Conservation (phyloP, 2,329 filamentous ascomycete species). For the Penicillium sp. region DNA sequence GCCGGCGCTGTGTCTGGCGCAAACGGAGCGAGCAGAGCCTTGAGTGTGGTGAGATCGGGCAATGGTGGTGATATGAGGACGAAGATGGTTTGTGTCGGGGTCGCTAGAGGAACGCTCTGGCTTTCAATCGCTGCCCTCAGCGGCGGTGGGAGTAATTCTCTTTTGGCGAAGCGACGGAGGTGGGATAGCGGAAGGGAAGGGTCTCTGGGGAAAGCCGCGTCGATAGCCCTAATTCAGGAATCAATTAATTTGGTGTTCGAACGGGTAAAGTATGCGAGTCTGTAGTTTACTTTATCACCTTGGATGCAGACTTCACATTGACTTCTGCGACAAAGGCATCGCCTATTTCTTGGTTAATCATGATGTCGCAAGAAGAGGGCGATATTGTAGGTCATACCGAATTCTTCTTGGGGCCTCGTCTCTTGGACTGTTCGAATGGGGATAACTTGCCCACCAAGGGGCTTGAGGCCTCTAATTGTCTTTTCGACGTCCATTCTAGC, state of each 20-base stretch:
- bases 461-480: conserved; percentile 28
- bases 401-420: conserved; percentile 41
- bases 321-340: conserved; percentile 48
- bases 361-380: not conserved
- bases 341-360: conserved; percentile 30
- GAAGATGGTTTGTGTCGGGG: conserved; percentile 37
- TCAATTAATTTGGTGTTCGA: not conserved
- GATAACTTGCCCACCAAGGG: conserved; percentile 37
- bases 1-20: conserved; percentile 21
- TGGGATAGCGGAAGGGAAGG: conserved; percentile 36
- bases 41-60: conserved; percentile 36
- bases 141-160: conserved; percentile 34
- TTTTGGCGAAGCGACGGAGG: conserved; percentile 44
- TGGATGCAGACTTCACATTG: conserved; percentile 45
- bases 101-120: conserved; percentile 10
- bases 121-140: conserved; percentile 27
- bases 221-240: conserved; percentile 36
- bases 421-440: conserved; percentile 48
- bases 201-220: conserved; percentile 38
- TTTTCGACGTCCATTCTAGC: conserved; percentile 26
- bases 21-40: conserved; percentile 41
- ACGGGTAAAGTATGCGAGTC: not conserved
- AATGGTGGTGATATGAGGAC: conserved; percentile 44
- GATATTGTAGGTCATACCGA: conserved; percentile 33
- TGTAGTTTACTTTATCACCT: conserved; percentile 43